Evolutionary conservation across 2,329 filamentous ascomycete genomes (phyloP).

Genomic region (Emericellopsis atlantica): DNA sequence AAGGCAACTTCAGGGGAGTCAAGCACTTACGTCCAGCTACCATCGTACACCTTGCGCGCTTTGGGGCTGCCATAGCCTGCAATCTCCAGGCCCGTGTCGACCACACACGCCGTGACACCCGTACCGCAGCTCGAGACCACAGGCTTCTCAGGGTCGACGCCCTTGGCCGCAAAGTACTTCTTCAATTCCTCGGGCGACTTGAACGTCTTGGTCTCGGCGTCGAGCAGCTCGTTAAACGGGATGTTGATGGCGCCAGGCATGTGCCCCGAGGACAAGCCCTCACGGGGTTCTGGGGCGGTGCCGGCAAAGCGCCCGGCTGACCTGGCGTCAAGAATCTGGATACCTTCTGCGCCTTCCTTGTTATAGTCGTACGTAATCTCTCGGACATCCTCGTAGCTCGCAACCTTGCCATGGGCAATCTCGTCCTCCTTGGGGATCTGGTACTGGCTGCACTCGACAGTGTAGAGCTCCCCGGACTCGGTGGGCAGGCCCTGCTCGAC

Average conservation of each 20-base stretch:
- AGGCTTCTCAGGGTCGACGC: constrained; percentile 65
- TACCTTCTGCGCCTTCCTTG: constrained; percentile 70
- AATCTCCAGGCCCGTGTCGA: constrained; percentile 75
- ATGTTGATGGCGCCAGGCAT: constrained; percentile 80
- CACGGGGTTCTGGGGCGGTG: constrained; percentile 71
- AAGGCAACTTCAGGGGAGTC: background rate
- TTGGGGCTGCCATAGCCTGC: constrained; percentile 59
- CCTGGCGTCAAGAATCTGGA: constrained; percentile 84
- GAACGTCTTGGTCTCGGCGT: constrained; percentile 71
- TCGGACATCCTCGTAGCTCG: constrained; percentile 71
- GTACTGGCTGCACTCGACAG: constrained; percentile 51
- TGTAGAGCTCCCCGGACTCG: constrained; percentile 65
- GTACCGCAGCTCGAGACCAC: constrained; percentile 87
- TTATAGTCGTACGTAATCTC: constrained; percentile 63
- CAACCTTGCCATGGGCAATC: constrained; percentile 42
- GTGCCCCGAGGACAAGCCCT: constrained; percentile 79
- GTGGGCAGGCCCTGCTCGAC: constrained; percentile 70
- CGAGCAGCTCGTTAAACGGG: constrained; percentile 67
- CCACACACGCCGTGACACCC: constrained; percentile 82
- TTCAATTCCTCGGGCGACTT: constrained; percentile 59
- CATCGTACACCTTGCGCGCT: constrained; percentile 74
- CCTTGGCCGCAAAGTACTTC: constrained; percentile 66
- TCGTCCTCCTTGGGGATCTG: constrained; percentile 49
- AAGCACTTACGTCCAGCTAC: constrained; percentile 83
- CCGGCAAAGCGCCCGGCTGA: constrained; percentile 71